Evolutionary conservation across 2,329 filamentous ascomycete species (phyloP), one percentile per base, ranked within the genome.

Genomic region (Penicillium sp.): DNA sequence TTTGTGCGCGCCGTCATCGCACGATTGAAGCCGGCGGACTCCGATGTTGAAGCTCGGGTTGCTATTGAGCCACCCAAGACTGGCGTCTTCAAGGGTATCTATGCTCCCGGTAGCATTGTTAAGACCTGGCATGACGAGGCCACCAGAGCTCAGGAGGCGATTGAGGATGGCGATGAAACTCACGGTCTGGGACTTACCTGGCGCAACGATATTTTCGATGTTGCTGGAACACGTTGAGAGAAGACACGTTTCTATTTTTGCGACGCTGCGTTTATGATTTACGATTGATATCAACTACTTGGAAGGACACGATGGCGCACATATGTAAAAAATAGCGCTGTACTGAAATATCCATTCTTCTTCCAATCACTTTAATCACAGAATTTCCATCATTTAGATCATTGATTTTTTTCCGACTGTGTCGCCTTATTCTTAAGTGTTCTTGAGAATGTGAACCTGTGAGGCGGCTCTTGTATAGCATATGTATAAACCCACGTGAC

Each of bases 71-170:
- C 82, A 26, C 82, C 81, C 0, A 76, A 79, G 15, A 76, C 78
- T 58, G 83, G 83, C 28, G 79, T 93, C 0, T 97, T 97, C 76
- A 85, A 85, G 61, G 89, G 88, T 4, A 82, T 90, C 1, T 96
- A 96, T 74, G 87, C 93, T 0, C 93, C 93, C 0, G 92, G 90
- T 0, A 96, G 91, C 70, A 76, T 96, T 24, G 88, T 94, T 47
- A 91, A 89, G 74, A 72, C 95, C n/a, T 96, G 90, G 90, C 84
- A 93, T 60, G 86, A 91, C 59, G 88, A 95, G 73, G 90, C 84
- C 0, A 74, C 77, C 21, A 78, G 80, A 56, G 90, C 89, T 0
- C 80, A 79, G 18, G 88, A 95, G 70, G 80, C 85, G 38, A 83
- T 95, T 34, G 85, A 92, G 59, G 88, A 93, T 59, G 69, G 69